Percentiles rank a stretch among this genome's conserved stretches.
These are phyloP conservation scores for Jamesozyma hellenica DNA, from an alignment of 805 yeast species.

Conservation along the genomic window DNA sequence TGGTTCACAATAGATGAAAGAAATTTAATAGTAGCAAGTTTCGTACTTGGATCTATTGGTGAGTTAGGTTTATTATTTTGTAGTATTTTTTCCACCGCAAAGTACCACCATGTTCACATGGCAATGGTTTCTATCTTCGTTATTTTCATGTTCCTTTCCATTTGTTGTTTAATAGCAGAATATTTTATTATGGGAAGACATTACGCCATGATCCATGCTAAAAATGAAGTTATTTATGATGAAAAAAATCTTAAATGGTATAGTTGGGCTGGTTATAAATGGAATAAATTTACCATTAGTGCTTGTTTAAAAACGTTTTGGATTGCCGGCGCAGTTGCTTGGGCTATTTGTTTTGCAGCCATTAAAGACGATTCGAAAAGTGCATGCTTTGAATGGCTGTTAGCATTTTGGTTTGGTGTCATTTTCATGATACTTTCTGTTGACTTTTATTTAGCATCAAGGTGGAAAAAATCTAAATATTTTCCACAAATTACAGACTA, in stretches of 20 bases:
- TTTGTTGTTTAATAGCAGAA: slow-evolving; percentile 36
- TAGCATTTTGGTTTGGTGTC: slow-evolving; percentile 78
- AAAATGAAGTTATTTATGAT: slow-evolving; percentile 5
- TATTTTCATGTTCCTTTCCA: slow-evolving; percentile 48
- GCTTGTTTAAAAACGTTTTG: slow-evolving; percentile 50
- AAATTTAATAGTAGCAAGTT: slow-evolving; percentile 32
- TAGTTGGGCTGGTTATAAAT: slow-evolving; percentile 27
- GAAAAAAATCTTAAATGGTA: slow-evolving; percentile 15
- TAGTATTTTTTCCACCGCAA: slow-evolving; percentile 58
- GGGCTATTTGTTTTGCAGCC: slow-evolving; percentile 60
- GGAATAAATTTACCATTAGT: slow-evolving; percentile 40
- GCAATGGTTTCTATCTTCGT: slow-evolving; percentile 69
- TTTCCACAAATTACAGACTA: slow-evolving; percentile 22
- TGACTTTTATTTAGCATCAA: slow-evolving; percentile 64
- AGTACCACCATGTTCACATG: slow-evolving; percentile 45
- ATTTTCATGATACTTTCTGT: slow-evolving; percentile 51
- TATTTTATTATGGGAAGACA: slow-evolving; percentile 39
- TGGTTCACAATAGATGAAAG: slow-evolving; percentile 33
- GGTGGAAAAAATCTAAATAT: slow-evolving; percentile 22
- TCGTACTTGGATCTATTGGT: slow-evolving; percentile 44
- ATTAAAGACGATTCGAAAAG: slow-evolving; percentile 37
- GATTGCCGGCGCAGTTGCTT: slow-evolving; percentile 52
- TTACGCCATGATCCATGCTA: slow-evolving; percentile 31
- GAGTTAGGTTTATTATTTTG: slow-evolving; percentile 68
- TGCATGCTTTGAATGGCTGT: slow-evolving; percentile 74